Evolutionary conservation across 2,329 filamentous ascomycete genomes (phyloP).

Genomic region (Setomelanomma holmii): DNA sequence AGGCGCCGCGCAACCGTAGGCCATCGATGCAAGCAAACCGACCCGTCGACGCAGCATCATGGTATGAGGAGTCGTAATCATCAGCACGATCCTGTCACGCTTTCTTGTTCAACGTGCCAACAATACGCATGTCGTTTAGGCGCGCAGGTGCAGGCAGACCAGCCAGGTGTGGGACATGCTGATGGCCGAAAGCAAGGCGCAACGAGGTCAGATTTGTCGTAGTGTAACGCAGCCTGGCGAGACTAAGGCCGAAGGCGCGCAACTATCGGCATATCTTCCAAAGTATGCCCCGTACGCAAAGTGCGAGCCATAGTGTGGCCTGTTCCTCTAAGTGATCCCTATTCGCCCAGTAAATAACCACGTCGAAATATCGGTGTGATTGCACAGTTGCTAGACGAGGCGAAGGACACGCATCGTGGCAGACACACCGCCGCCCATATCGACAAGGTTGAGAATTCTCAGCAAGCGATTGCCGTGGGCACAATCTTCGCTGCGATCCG

Average conservation of each 20-base stretch:
- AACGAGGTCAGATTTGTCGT: not conserved
- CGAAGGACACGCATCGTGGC: conserved; percentile 8
- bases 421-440: conserved; percentile 24
- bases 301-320: conserved; percentile 22
- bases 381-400: conserved; percentile 8
- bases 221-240: not conserved
- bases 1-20: conserved; percentile 28
- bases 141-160: not conserved
- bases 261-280: conserved; percentile 15
- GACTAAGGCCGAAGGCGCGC: conserved; percentile 13
- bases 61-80: conserved; percentile 18
- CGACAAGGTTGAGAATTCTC: no score
- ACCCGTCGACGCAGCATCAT: conserved; percentile 31
- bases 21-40: conserved; percentile 24
- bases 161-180: no score
- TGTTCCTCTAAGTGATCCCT: conserved; percentile 7
- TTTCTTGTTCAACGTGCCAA: conserved; percentile 13
- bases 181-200: conserved; percentile 1
- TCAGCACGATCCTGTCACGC: conserved; percentile 25
- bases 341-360: conserved; percentile 20
- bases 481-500: not conserved
- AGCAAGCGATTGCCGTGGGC: not conserved
- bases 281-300: conserved; percentile 17
- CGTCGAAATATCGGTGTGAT: conserved; percentile 25
- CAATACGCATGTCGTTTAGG: not conserved